Base-by-base conservation (phyloP, 352 stramenopile genomes). In the Phytophthora parvispora region DNA sequence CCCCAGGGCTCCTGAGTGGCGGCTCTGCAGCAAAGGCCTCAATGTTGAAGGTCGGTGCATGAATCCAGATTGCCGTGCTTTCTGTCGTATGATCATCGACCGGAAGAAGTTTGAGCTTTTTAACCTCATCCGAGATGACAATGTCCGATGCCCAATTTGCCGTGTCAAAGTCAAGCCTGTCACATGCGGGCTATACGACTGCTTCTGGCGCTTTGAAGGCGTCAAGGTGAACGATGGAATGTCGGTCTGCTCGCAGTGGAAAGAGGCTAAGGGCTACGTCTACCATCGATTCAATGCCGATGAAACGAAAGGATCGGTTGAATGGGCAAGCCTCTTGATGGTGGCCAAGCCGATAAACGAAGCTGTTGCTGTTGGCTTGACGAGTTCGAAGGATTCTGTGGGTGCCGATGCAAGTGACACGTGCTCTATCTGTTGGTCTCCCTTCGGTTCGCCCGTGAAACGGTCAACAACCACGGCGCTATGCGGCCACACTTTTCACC, bases 131-230 rank as follows among this genome's bases (percentile, higher is more conserved):
- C 9, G 10, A 28, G 55, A 76, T 31, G 40, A 38, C 1, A 25
- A 61, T 15, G 45, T 69, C 5, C 16, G 24, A 2, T 83, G 75
- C 24, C 75, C 75, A 12, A 56, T 60, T 0, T 83, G 75, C 25
- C 20, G 25, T 1, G 34, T 4, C 0, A 48, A 58, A 0, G 61
- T 81, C 18, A 59, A 65, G 4, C 72, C 75, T 0, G 5, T 75
- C 2, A 68, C 67, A 0, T 83, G 75, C 34, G 75, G 72, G 0
- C 75, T 83, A 42, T 83, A 83, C 49, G 56, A 72, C 42, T 83
- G 75, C 27, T 49, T 47, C 16, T 83, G 75, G 75, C 72, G 74
- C 29, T 80, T 59, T 38, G 75, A 83, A 25, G 75, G 67, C 10
- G 24, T 80, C 0, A 57, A 58, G 24, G 18, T 40, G 7, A 32